Evolutionary conservation across 2,329 filamentous ascomycete species (phyloP), one percentile per base, ranked within the genome.

Genomic region (Neofusicoccum cordaticola): DNA sequence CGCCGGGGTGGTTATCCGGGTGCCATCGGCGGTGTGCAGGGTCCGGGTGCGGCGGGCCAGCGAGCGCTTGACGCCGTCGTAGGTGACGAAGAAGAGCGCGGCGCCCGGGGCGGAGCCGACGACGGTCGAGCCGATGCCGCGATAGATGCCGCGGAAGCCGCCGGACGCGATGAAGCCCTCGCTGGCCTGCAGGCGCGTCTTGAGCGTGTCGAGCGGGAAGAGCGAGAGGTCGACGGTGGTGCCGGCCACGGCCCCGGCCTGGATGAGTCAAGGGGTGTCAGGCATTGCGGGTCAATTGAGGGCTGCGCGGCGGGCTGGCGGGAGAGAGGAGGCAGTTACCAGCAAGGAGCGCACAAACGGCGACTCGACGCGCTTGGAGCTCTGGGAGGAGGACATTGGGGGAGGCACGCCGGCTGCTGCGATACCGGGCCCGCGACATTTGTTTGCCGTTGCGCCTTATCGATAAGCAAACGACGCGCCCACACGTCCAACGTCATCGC

Each of bases 151-250:
- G 57, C 85, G 85, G 84, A 98, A 93, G 73, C 94, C 94, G 74
- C 95, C 94, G 2, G 89, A 88, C 64, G 90, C 84, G 74, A 92
- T 87, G 82, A 97, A 93, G 76, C 90, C 88, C 64, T 84, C 77
- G 53, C 86, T 86, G 68, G 93, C 92, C 81, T 99, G 95, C 6
- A 99, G 91, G 15, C 95, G 93, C 48, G 96, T 99, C 82, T 99
- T 99, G 75, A 99, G 89, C 0, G 95, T 99, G 85, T 99, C 96
- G 83, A 99, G 92, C 0, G 95, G 95, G 83, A 91, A 99, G 75
- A 99, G 91, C 64, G 93, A 93, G 73, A 97, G 89, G 85, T 99
- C 95, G 78, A 98, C 95, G 13, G 93, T 96, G 53, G 95, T 95
- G 75, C 95, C 95, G 70, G 95, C 95, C 69, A 97, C 82, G 74